phyloP scores from a whole-genome alignment of 202 grass and related monocot species.

The Carex arenaria region DNA sequence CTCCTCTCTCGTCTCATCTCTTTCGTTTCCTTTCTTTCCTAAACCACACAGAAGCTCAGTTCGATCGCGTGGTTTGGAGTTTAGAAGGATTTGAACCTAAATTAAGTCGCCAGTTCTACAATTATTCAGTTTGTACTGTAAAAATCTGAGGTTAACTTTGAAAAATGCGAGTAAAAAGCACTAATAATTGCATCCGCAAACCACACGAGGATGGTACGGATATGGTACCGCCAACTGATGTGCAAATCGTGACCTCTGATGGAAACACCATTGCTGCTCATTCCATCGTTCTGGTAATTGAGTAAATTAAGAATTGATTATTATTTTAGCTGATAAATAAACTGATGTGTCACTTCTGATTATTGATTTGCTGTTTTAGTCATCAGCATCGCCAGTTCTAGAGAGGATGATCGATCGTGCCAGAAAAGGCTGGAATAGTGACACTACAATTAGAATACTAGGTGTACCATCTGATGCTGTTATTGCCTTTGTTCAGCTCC shows the following conservation, averaged over 20 bases:
- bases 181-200: not conserved
- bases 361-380: constrained; percentile 18
- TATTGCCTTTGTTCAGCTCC: constrained; percentile 55
- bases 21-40: not conserved
- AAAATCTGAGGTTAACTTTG: not conserved
- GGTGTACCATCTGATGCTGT: constrained; percentile 53
- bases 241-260: constrained; percentile 75
- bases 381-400: constrained; percentile 69
- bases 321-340: not conserved
- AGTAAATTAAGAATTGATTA: not conserved
- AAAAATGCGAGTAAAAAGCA: constrained; percentile 14
- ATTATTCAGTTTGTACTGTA: not conserved
- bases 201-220: constrained; percentile 8
- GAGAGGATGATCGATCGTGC: constrained; percentile 50
- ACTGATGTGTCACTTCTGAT: not conserved
- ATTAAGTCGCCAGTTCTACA: not conserved
- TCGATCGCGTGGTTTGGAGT: not conserved
- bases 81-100: not conserved
- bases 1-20: not conserved
- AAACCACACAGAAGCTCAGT: not conserved
- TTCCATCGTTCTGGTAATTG: constrained; percentile 65
- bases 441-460: constrained; percentile 44
- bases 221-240: constrained; percentile 38
- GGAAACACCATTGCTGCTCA: constrained; percentile 59
- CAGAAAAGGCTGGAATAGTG: constrained; percentile 34